Evolutionary conservation across 2,329 filamentous ascomycete species (phyloP).

Genomic region (Rasamsonia emersonii): DNA sequence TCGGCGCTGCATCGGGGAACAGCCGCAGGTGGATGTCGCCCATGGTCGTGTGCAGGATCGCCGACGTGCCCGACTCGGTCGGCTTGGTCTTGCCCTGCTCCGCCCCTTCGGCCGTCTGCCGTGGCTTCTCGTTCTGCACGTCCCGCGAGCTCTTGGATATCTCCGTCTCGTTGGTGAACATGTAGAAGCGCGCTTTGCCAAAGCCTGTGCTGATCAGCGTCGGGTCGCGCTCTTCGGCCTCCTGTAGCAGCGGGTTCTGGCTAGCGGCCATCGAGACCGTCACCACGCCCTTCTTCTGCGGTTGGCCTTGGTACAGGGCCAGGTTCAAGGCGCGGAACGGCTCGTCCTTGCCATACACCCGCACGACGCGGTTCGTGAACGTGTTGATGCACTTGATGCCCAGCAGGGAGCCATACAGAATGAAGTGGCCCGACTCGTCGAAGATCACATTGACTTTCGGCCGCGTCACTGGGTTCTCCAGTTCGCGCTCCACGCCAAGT

Average conservation of each 20-base stretch:
- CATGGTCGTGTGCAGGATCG: slow-evolving; percentile 82
- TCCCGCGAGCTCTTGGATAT: slow-evolving; percentile 78
- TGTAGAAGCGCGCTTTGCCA: slow-evolving; percentile 88
- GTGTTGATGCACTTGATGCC: slow-evolving; percentile 96
- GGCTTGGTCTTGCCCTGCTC: slow-evolving; percentile 48
- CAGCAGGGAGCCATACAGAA: slow-evolving; percentile 85
- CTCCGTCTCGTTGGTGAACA: slow-evolving; percentile 88
- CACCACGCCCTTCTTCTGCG: slow-evolving; percentile 84
- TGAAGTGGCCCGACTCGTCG: slow-evolving; percentile 91
- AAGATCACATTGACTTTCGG: slow-evolving; percentile 80
- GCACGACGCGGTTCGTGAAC: slow-evolving; percentile 84
- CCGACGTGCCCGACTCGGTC: slow-evolving; percentile 64
- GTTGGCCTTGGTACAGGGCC: slow-evolving; percentile 85
- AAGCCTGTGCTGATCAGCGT: slow-evolving; percentile 78
- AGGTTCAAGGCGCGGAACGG: slow-evolving; percentile 75
- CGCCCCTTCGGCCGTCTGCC: slow-evolving; percentile 45
- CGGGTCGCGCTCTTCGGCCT: slow-evolving; percentile 83
- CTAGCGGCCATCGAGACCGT: slow-evolving; percentile 97
- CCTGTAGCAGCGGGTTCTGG: slow-evolving; percentile 82
- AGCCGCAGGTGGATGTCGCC: slow-evolving; percentile 91
- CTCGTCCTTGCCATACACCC: slow-evolving; percentile 84
- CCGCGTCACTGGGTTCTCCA: slow-evolving; percentile 61
- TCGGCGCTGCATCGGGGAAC: slow-evolving; percentile 87
- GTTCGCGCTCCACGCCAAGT: slow-evolving; percentile 74
- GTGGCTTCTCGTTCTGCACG: slow-evolving; percentile 89